Conservation (phyloP, 1,139 yeast species). For the Hyphopichia burtonii region DNA sequence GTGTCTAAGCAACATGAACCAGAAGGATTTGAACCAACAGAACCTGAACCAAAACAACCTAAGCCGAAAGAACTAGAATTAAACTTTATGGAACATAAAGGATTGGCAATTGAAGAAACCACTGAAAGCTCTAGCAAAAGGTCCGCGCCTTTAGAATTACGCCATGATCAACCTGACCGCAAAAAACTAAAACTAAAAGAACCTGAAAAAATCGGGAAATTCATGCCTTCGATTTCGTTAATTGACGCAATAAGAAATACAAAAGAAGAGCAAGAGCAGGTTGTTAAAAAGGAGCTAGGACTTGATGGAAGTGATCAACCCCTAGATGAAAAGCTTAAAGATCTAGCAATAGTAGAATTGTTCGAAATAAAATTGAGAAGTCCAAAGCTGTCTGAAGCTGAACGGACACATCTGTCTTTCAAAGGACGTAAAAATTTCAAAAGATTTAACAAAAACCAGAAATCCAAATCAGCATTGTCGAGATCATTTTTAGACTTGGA, state of each 20-base stretch:
- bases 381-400: conserved; percentile 1
- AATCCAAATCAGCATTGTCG: conserved; percentile 19
- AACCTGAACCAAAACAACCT: too few species aligned
- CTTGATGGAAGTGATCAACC: conserved; percentile 13
- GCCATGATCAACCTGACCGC: not conserved
- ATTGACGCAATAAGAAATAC: conserved; percentile 36
- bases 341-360: conserved; percentile 38
- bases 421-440: conserved; percentile 37
- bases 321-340: conserved; percentile 12
- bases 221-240: conserved; percentile 22
- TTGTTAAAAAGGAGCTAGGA: conserved; percentile 29
- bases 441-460: conserved; percentile 28
- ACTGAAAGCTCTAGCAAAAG: too few species aligned
- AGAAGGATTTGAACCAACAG: too few species aligned
- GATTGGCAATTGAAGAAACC: too few species aligned
- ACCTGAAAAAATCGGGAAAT: conserved; percentile 7
- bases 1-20: too few species aligned
- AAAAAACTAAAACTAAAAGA: not conserved
- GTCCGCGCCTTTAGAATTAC: too few species aligned
- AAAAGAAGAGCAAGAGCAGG: conserved; percentile 24
- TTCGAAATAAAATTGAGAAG: conserved; percentile 22
- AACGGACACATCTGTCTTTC: conserved; percentile 9
- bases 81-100: too few species aligned
- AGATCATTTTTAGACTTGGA: conserved; percentile 27
- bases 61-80: too few species aligned